Evolutionary conservation across 495 filamentous ascomycete genomes (phyloP), one percentile per base, ranked within the genome.

Genomic region (Podospora appendiculata): DNA sequence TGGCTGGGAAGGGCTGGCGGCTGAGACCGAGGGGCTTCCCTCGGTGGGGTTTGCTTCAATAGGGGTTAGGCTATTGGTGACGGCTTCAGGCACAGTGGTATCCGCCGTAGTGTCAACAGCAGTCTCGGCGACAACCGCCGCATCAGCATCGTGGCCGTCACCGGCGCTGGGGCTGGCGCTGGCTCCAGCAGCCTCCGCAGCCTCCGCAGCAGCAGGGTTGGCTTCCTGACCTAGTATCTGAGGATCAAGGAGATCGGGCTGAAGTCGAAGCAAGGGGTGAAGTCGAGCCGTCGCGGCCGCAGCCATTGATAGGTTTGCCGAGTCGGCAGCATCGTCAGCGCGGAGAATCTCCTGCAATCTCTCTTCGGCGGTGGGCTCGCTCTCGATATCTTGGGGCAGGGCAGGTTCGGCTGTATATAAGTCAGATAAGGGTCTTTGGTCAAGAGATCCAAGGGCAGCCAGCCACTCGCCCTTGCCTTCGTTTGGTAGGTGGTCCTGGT

Each of bases 231-330:
- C 59, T 7, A 73, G 55, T 11, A 79, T 58, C 38, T 79, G 71
- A 10, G 74, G 73, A 54, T 81, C 75, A 39, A 81, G 68, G 13
- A 76, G 68, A 0, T 66, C 61, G 7, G 70, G 67, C 5, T 70
- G 66, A 18, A 79, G 64, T 8, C 73, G 73, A 33, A 76, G 68
- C 1, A 66, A 60, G 7, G 70, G 67, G 7, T 70, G 66, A 18
- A 79, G 64, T 8, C 73, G 73, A 33, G 75, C 74, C 0, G 77
- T 69, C 6, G 73, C 75, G 5, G 74, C 75, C 17, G 72, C 74
- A 13, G 74, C 74, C 51, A 75, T 69, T 4, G 69, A 66, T 6
- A 78, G 54, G 36, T 67, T 70, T 0, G 65, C 52, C 0, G 67
- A 56, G 5, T 74, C 68, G 17, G 62, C 48, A 18, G 58, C 59